Evolutionary conservation across 1,284 basidiomycete species (phyloP), one percentile per base, ranked within the genome.

Genomic region (Ustilago loliicola): DNA sequence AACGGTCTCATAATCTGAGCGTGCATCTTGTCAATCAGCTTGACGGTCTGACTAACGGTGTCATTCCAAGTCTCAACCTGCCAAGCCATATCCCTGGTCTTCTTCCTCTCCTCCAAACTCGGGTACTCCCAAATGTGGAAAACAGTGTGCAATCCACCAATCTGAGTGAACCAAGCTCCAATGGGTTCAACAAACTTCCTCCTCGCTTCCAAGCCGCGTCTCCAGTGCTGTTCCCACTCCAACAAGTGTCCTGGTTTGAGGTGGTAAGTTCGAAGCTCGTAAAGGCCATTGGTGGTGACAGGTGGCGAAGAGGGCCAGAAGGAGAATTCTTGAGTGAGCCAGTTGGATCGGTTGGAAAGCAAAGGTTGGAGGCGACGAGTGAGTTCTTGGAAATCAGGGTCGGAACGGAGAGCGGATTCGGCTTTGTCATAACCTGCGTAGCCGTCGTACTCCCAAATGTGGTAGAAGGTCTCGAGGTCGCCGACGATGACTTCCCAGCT

Each of bases 51-150:
- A 23, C 61, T 82, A 57, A 85, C 84, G 11, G 84, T 85, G 29
- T 76, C 77, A 68, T 80, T 83, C 84, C 84, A 85, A 21, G 84
- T 83, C 68, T 83, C 83, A 34, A 84, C 82, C 66, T 85, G 80
- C 84, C 84, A 85, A 0, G 84, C 84, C 34, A 73, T 74, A 53
- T 83, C 84, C 29, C 84, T 69, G 21, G 82, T 85, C 54, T 67
- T 66, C 65, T 85, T 85, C n/a, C 84, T 70, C 61, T 83, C 75
- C 42, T 83, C 84, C 62, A 85, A 61, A n/a, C 73, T 77, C 1
- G 80, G 78, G 48, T 84, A 85, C 32, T 80, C 80, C 84, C 84
- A 85, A 47, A 85, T 77, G 60, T 85, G 84, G 51, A 83, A 80
- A 2, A 85, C 84, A 32, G 82, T 85, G 64, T 85, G 84, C 66